Base-by-base conservation (phyloP, 305 asterid species). In the Nicotiana rustica region DNA sequence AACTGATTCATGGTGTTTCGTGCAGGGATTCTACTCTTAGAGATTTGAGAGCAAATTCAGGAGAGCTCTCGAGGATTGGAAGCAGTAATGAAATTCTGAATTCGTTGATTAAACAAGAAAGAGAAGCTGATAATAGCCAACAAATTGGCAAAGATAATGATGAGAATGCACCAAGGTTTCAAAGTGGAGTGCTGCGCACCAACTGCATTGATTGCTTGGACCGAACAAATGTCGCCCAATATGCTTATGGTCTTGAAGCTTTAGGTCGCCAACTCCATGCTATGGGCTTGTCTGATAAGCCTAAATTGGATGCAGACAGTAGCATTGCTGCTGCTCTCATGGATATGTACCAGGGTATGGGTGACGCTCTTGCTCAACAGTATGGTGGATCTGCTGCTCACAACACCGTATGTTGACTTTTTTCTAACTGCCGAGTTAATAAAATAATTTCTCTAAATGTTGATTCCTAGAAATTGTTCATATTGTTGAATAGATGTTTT, bases 361-460 rank as follows among this genome's bases (percentile, higher is more conserved):
- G 99, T 82, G 99, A 96, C 88, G 99, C 99, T 69, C 90, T 96
- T 87, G 99, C 99, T 17, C 99, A 96, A 85, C 99, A 96, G 81
- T 94, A 96, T 88, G 98, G 99, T 83, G 99, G 99, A 87, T 96
- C 99, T 17, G 98, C 97, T 36, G 98, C 99, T 56, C 99, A 96
- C 86, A 96, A 96, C 87, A 94, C 97, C 47, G 99, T 96, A 91
- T 83, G 89, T 44, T 29, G 29, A 25, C 29, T 25, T 25, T 25
- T 25, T 19, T 56, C 69, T 70, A 84, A 69, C 79, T 71, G 69
- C 55, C 86, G 25, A 41, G 78, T 59, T 61, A 61, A 73, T 78
- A 69, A 29, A 60, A 82, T 47, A 60, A 41, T 38, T 65, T 80
- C 56, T 52, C 38, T 81, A 84, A 44, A 35, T 67, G 62, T 67